Percentiles rank a stretch among this genome's conserved stretches.
These are phyloP conservation scores for Cystoisospora suis DNA, from an alignment of 169 alveolate genomes.

Conservation along the genomic window DNA sequence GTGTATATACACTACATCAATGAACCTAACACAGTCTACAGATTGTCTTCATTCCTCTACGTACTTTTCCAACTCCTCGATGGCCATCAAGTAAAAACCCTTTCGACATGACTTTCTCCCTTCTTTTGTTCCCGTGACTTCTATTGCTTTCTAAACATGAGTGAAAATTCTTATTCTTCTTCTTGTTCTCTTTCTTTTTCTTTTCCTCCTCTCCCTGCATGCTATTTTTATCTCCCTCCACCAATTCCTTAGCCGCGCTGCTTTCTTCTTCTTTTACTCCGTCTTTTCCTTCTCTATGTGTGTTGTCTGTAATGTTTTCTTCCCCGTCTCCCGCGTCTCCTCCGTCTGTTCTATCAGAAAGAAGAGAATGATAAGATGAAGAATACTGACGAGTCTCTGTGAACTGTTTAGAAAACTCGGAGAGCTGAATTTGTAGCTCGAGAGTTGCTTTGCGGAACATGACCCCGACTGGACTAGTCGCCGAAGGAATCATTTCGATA, in stretches of 20 bases:
- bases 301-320: background rate
- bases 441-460: constrained; percentile 57
- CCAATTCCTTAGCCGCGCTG: too few species aligned
- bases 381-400: too few species aligned
- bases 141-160: too few species aligned
- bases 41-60: too few species aligned
- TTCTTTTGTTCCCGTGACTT: background rate
- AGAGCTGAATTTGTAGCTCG: constrained; percentile 50
- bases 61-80: constrained; percentile 63
- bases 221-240: too few species aligned
- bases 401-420: constrained; percentile 21
- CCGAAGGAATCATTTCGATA: constrained; percentile 32
- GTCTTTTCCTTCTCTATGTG: background rate
- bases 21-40: too few species aligned
- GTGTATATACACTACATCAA: too few species aligned
- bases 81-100: constrained; percentile 69
- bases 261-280: background rate
- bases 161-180: background rate
- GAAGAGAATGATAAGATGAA: too few species aligned
- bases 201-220: too few species aligned
- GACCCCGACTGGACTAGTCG: constrained; percentile 41
- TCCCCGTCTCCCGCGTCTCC: background rate
- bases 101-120: background rate
- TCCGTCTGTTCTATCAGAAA: background rate
- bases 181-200: too few species aligned